A percentile compares a stretch with the other conserved stretches of the same genome.
Conservation (phyloP, 345 rosid species). For the Eucalyptus curtisii region DNA sequence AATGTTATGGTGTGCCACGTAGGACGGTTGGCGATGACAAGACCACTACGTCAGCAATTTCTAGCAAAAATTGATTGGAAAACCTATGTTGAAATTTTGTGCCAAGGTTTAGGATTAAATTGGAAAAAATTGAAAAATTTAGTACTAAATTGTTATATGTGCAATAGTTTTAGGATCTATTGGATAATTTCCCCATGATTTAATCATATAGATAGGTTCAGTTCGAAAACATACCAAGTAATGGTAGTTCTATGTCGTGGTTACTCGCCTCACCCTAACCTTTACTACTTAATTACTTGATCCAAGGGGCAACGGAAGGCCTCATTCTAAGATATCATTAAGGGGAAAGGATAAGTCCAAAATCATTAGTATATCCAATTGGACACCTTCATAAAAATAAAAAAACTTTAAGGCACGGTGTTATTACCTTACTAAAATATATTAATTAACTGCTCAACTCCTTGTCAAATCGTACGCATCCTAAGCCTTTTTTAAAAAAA, state of each 20-base stretch:
- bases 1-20: rapidly evolving
- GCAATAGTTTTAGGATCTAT: background rate
- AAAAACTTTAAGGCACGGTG: background rate
- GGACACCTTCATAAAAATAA: background rate
- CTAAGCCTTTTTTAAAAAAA: background rate
- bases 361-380: background rate
- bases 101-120: rapidly evolving
- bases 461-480: background rate
- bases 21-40: too few species aligned
- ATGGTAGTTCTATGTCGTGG: background rate
- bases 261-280: background rate
- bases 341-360: background rate
- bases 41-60: rapidly evolving
- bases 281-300: background rate
- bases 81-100: background rate
- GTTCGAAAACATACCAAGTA: background rate
- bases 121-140: background rate
- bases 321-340: background rate
- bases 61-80: rapidly evolving
- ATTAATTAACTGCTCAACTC: background rate
- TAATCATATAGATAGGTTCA: background rate
- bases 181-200: background rate
- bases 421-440: background rate
- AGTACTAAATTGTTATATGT: background rate
- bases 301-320: background rate